Base-by-base conservation (phyloP, 2,329 filamentous ascomycete species). In the Sporothrix brunneoviolacea region DNA sequence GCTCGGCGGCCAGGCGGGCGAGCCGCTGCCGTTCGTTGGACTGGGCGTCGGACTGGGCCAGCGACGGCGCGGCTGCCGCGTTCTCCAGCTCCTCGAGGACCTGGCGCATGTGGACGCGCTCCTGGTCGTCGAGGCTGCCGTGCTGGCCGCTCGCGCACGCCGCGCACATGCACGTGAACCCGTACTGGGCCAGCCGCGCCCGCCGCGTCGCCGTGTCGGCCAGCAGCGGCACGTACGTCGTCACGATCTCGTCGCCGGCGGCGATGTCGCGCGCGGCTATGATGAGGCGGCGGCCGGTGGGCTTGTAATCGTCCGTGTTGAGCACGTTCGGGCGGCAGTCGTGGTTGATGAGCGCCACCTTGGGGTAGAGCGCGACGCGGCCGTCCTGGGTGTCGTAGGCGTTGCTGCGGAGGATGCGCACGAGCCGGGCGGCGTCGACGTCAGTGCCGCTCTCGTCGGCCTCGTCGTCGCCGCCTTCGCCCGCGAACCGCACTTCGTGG, bases 331-430 rank as follows among this genome's bases (percentile, higher is more conserved):
- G 66, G 27, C 59, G 63, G 58, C 69, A 71, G 16, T 57, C 60
- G 56, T 71, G 69, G 49, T 70, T 71, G 61, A 70, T 64, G 27
- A 67, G 65, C 5, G 66, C 59, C 15, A 66, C 61, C 27, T 62
- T 51, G 8, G 61, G 59, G 38, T 68, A 70, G 13, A 71, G 58
- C 6, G 24, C 55, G 24, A 52, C 32, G 24, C 51, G 48, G 10
- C 51, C 48, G 45, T 53, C 51, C 10, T 36, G 41, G 51, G 62
- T 61, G 44, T 65, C 64, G 63, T 68, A 70, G 46, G 64, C 68
- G 55, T 71, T 71, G 39, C 64, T 70, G 52, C 68, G 66, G 50
- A 71, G 70, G 48, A 71, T 66, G 57, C 60, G 61, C 39, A 61
- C 41, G 27, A 56, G 55, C 6, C 54, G 53, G 27, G 32, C 18